Base-by-base conservation (phyloP, 2,329 filamentous ascomycete species). In the Chrysosporium queenslandicum region DNA sequence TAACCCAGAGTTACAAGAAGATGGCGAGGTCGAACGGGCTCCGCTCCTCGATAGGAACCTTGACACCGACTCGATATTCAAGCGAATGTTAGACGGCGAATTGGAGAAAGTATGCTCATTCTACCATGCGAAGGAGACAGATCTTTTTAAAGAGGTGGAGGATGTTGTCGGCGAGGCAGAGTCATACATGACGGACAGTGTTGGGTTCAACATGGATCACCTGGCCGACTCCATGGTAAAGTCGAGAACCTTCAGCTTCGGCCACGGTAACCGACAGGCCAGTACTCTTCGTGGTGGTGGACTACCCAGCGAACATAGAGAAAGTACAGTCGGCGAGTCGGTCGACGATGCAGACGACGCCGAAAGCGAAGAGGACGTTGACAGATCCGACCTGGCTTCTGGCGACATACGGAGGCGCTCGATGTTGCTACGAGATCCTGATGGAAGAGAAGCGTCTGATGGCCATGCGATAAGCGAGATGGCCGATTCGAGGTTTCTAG, bases 31-130 rank as follows among this genome's bases (percentile, higher is more conserved):
- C 61, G 92, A 98, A 73, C 85, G 83, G 5, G 84, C 89, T 9
- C 89, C 92, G 4, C 79, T 98, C 37, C 83, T 98, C 54, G 74
- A 77, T 55, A 76, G 77, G 52, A 78, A 80, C 54, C 62, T 75
- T 42, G 85, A 94, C 54, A 85, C 89, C 12, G 90, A 97, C 66
- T 77, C 80, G 36, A 78, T 90, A 54, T 98, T 98, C 66, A 77
- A 78, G 58, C 82, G 82, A 58, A 83, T 89, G 37, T 78, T 98
- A 16, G 88, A 94, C 63, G 79, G 85, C 39, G 92, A 98, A 68
- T 74, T 98, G 47, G 90, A 97, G 64, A 97, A 97, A 75, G 88
- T 98, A 56, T 86, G 81, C 62, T 86, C 85, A 0, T 98, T 98
- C 68, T 97, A 92, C 69, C 78, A 83, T 56, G 72, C 87, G 56